Evolutionary conservation across 78 protist species (phyloP).

Genomic region (Ministeria vibrans): DNA sequence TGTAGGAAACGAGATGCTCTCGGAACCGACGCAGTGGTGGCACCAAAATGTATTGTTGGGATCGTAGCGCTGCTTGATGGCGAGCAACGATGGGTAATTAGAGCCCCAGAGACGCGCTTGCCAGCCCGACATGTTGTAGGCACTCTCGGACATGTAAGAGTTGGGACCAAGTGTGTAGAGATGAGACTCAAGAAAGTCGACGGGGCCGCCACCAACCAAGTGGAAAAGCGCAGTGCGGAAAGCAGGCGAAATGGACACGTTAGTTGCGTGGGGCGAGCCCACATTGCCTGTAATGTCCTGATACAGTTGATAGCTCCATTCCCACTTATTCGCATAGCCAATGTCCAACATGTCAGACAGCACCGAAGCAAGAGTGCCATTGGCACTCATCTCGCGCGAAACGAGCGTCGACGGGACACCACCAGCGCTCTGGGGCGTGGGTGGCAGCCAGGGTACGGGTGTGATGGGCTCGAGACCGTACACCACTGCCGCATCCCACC

Average conservation of each 20-base stretch:
- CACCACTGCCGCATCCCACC: no score
- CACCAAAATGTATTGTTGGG: not conserved
- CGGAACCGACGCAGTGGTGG: conserved; percentile 7
- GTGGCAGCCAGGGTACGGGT: not conserved
- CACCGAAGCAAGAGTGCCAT: not conserved
- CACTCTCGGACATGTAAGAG: not conserved
- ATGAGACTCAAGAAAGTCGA: not conserved
- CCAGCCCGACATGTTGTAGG: not conserved
- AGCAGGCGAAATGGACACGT: not conserved
- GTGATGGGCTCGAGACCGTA: not conserved
- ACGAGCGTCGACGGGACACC: not conserved
- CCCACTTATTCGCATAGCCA: not conserved
- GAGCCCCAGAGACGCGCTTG: not conserved
- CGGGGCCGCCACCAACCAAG: not conserved
- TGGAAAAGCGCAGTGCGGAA: not conserved
- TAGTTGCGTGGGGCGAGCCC: not conserved
- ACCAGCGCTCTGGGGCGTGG: not conserved
- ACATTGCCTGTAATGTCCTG: not conserved
- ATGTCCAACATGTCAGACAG: not conserved
- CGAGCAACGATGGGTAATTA: not conserved
- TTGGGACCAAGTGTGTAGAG: not conserved
- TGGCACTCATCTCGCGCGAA: not conserved
- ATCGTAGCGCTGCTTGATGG: not conserved
- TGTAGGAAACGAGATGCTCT: no score
- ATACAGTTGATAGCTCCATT: not conserved